Conservation (phyloP, 306 rosid species). For the Prunus armeniaca region DNA sequence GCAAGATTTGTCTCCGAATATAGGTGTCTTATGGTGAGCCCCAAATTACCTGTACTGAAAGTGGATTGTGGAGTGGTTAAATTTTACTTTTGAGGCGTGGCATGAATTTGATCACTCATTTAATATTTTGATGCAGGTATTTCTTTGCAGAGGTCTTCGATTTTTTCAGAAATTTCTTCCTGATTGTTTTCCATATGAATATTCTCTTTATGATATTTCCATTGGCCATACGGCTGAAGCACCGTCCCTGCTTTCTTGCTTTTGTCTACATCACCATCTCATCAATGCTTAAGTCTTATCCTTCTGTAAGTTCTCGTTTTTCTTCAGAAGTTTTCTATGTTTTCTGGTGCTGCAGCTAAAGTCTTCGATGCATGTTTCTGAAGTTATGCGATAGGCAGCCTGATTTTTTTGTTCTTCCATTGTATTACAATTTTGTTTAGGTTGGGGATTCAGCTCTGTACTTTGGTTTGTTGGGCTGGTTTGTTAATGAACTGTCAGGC, state of each 20-base stretch:
- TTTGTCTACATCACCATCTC: constrained; percentile 66
- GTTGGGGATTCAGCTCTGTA: constrained; percentile 91
- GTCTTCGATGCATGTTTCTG: neutral
- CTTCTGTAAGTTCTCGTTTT: constrained; percentile 50
- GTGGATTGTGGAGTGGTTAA: neutral
- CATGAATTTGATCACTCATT: constrained; percentile 20
- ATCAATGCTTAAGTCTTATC: constrained; percentile 87
- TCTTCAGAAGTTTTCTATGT: neutral
- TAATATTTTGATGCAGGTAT: constrained; percentile 60
- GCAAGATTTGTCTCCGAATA: constrained; percentile 89
- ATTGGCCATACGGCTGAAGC: constrained; percentile 74
- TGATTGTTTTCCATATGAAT: constrained; percentile 85
- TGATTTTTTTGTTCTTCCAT: constrained; percentile 3
- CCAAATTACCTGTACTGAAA: constrained; percentile 7
- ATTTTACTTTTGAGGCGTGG: constrained; percentile 12
- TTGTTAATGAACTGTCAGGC: constrained; percentile 79
- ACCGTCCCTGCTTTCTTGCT: constrained; percentile 89
- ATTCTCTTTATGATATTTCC: constrained; percentile 82
- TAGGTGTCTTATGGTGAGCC: constrained; percentile 87
- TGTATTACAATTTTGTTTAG: constrained; percentile 37
- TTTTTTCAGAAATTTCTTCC: constrained; percentile 79
- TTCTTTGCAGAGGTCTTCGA: constrained; percentile 96
- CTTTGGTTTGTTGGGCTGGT: constrained; percentile 80
- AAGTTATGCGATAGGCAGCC: constrained; percentile 2
- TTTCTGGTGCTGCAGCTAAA: neutral